Evolutionary conservation across 139 green algal species (phyloP).

Genomic region (Bryopsis sp.): DNA sequence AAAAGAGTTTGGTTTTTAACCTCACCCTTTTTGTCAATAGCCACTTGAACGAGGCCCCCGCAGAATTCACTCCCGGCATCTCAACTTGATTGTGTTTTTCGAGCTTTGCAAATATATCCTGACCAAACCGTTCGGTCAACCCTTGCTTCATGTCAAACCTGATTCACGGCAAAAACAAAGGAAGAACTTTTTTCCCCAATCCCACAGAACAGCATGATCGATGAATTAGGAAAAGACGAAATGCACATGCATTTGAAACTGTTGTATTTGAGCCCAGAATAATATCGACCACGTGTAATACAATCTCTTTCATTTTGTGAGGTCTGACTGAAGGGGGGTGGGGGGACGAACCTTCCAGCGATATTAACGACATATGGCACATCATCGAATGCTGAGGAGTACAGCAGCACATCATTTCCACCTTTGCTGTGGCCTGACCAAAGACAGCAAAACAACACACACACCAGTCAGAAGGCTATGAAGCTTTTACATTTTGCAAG

Average conservation of each 20-base stretch:
- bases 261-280: constrained; percentile 23
- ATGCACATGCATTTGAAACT: background rate
- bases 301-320: no score
- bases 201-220: no score
- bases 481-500: no score
- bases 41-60: constrained; percentile 19
- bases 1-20: background rate
- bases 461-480: background rate
- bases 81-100: constrained; percentile 27
- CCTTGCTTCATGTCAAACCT: constrained; percentile 19
- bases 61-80: constrained; percentile 19
- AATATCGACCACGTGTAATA: no score
- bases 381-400: constrained; percentile 45
- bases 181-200: no score
- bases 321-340: no score
- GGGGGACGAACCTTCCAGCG: constrained; percentile 35
- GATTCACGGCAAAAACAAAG: no score
- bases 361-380: constrained; percentile 54
- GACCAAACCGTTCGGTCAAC: constrained; percentile 38
- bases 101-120: constrained; percentile 37
- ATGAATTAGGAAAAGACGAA: constrained; percentile 1
- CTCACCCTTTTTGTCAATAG: constrained; percentile 32
- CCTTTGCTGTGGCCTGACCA: constrained; percentile 56
- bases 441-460: background rate
- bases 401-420: constrained; percentile 45